phyloP scores from a whole-genome alignment of 139 green algal species.

The Pleodorina starrii region DNA sequence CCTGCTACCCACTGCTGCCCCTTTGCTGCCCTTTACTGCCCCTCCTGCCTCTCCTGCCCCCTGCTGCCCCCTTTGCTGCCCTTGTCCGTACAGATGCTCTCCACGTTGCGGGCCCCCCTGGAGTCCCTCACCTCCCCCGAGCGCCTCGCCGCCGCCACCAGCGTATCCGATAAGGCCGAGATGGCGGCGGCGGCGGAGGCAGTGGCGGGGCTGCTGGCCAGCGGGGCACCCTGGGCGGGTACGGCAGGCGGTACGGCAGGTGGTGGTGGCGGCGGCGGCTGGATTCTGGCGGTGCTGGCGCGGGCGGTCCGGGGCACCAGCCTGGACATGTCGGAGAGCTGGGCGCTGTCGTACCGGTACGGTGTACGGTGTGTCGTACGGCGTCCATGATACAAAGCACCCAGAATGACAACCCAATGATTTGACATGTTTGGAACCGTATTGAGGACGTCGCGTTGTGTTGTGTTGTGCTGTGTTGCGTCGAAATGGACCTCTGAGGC shows the following conservation, averaged over 20 bases:
- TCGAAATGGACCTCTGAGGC: too few species aligned
- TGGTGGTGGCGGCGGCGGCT: conserved; percentile 47
- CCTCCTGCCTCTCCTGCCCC: not conserved
- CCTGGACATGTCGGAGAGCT: conserved; percentile 73
- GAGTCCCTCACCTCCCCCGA: conserved; percentile 17
- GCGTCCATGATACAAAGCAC: too few species aligned
- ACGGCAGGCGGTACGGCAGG: not conserved
- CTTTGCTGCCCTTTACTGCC: not conserved
- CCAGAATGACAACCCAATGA: too few species aligned
- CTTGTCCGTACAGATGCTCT: not conserved
- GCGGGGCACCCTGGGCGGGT: conserved; percentile 28
- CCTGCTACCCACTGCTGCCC: not conserved
- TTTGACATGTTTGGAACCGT: too few species aligned
- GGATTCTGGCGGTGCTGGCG: conserved; percentile 45
- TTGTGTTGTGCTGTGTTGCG: too few species aligned
- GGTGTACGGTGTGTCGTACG: too few species aligned
- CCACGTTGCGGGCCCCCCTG: conserved; percentile 31
- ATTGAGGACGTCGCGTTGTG: too few species aligned
- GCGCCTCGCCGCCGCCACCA: conserved; percentile 52
- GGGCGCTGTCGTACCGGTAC: conserved; percentile 57
- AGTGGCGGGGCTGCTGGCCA: conserved; percentile 75
- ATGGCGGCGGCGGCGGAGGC: conserved; percentile 72
- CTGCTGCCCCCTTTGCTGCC: not conserved
- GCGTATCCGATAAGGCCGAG: conserved; percentile 67
- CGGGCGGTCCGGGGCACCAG: conserved; percentile 58